phyloP scores from a whole-genome alignment of 257 asterid species.

The Thymus mandschuricus region DNA sequence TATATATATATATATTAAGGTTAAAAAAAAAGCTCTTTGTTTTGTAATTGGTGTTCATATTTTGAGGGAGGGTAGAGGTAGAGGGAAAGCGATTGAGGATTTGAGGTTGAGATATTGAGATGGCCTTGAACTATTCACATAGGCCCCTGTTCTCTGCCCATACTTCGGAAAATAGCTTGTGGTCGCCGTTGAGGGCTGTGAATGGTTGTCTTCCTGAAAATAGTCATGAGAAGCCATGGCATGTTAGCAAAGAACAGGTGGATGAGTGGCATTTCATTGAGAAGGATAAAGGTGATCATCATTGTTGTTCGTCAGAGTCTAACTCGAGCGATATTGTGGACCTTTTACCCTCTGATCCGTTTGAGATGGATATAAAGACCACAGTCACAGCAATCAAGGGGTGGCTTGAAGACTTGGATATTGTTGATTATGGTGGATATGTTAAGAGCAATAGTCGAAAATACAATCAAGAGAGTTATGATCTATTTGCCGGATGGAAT shows the following conservation, averaged over 20 bases:
- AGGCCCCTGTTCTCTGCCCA: constrained; percentile 58
- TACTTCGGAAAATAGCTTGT: constrained; percentile 61
- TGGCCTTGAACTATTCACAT: constrained; percentile 92
- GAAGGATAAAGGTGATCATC: constrained; percentile 47
- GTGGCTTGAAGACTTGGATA: constrained; percentile 73
- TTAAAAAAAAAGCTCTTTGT: background rate
- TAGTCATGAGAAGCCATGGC: constrained; percentile 53
- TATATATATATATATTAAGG: constrained; percentile 2
- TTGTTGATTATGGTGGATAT: constrained; percentile 51
- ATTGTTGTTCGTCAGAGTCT: constrained; percentile 49
- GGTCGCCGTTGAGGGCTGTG: constrained; percentile 64
- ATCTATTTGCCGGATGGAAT: constrained; percentile 57
- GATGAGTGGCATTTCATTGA: constrained; percentile 44
- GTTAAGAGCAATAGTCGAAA: constrained; percentile 35
- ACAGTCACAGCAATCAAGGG: constrained; percentile 79
- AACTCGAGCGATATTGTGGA: constrained; percentile 55
- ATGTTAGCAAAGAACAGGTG: constrained; percentile 40
- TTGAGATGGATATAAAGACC: constrained; percentile 78
- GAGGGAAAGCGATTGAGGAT: constrained; percentile 23
- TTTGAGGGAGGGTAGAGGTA: background rate
- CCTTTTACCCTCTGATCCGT: constrained; percentile 89
- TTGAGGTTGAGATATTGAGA: constrained; percentile 54
- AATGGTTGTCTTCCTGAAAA: constrained; percentile 72
- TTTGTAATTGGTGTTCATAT: constrained; percentile 15
- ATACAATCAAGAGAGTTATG: constrained; percentile 46